These are phyloP conservation scores for Trichoderma asperelloides DNA, from an alignment of 495 filamentous ascomycete genomes.

Conservation along the genomic window DNA sequence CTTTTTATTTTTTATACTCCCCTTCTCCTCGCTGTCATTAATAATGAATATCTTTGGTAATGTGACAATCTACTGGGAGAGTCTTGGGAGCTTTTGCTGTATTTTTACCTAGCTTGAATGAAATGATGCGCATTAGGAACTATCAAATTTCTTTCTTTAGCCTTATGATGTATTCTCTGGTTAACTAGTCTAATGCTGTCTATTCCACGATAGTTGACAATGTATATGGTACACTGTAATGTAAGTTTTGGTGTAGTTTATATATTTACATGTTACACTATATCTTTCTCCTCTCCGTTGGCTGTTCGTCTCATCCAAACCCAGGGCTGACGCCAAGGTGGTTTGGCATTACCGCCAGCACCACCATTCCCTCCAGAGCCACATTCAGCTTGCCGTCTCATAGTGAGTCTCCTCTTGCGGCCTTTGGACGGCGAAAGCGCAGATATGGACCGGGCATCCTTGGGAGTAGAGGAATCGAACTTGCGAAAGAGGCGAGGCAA, in stretches of 20 bases:
- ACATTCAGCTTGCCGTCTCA: neutral
- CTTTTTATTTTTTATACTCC: neutral
- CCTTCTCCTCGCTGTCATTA: neutral
- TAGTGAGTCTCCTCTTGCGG: neutral
- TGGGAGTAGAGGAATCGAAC: neutral
- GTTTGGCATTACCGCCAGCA: neutral
- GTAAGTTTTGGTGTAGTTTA: no score
- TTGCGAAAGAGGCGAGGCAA: conserved; percentile 39
- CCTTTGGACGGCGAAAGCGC: neutral
- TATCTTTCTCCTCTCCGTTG: neutral
- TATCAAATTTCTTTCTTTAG: no score
- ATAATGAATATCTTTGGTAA: conserved; percentile 1
- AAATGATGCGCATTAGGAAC: neutral
- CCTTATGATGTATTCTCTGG: no score
- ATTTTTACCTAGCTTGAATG: neutral
- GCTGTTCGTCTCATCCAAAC: neutral
- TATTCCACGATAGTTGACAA: no score
- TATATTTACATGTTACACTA: neutral
- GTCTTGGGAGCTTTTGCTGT: neutral
- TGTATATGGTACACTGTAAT: no score
- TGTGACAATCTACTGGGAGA: neutral
- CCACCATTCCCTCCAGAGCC: neutral
- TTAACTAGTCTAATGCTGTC: no score
- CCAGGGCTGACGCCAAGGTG: neutral
- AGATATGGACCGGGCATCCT: neutral